Evolutionary conservation across 257 asterid species (phyloP).

Genomic region (Solanum chmielewskii): DNA sequence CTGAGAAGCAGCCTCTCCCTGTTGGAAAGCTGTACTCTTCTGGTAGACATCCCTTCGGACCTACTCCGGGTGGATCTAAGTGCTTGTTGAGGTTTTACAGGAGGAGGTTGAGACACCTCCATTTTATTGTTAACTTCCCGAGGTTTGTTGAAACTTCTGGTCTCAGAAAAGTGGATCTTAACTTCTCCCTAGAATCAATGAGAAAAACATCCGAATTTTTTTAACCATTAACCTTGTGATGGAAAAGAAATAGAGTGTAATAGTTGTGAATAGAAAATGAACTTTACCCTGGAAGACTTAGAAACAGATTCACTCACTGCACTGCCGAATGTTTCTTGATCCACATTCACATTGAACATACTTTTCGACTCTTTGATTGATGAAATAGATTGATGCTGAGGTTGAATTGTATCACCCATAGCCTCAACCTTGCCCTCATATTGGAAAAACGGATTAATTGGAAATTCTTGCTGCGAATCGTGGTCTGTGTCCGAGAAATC

Average conservation of each 20-base stretch:
- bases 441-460: slow-evolving; percentile 2
- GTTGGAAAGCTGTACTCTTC: slow-evolving; percentile 56
- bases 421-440: slow-evolving; percentile 10
- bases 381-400: slow-evolving; percentile 18
- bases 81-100: slow-evolving; percentile 13
- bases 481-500: neutral
- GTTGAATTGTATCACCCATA: slow-evolving; percentile 14
- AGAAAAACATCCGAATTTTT: neutral
- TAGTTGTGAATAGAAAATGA: neutral
- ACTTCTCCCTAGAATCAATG: slow-evolving; percentile 19
- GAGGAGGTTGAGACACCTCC: slow-evolving; percentile 7
- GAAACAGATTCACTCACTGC: neutral
- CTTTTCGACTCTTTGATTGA: slow-evolving; percentile 9
- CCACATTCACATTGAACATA: slow-evolving; percentile 8
- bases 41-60: slow-evolving; percentile 12
- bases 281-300: slow-evolving; percentile 11
- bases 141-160: slow-evolving; percentile 4
- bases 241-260: neutral
- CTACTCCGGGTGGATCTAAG: slow-evolving; percentile 15
- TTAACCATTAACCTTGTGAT: neutral
- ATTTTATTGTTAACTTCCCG: slow-evolving; percentile 1
- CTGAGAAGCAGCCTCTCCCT: slow-evolving; percentile 85
- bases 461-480: slow-evolving; percentile 7
- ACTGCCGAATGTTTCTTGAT: slow-evolving; percentile 6
- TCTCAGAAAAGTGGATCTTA: slow-evolving; percentile 18